Evolutionary conservation across 495 filamentous ascomycete genomes (phyloP).

Genomic region (Sporormia fimetaria): DNA sequence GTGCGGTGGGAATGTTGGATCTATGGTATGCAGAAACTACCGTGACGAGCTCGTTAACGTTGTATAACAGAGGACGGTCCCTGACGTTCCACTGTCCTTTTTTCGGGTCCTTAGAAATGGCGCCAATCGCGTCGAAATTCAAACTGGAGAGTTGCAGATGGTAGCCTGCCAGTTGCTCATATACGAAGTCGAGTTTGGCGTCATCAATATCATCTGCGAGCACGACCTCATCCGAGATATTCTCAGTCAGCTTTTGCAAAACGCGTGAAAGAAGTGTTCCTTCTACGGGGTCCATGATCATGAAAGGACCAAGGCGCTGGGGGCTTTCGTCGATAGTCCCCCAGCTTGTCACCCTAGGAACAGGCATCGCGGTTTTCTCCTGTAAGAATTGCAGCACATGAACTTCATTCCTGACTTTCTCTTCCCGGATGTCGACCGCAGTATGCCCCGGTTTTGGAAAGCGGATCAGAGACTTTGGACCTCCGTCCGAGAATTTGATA

Average conservation of each 20-base stretch:
- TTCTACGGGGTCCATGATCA: conserved; percentile 39
- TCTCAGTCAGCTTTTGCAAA: conserved; percentile 27
- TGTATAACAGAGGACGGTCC: conserved; percentile 33
- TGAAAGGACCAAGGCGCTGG: conserved; percentile 35
- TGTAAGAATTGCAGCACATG: conserved; percentile 30
- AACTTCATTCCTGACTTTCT: conserved; percentile 39
- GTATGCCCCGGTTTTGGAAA: conserved; percentile 30
- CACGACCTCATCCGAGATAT: conserved; percentile 29
- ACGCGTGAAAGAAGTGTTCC: conserved; percentile 30
- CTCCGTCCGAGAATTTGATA: conserved; percentile 30
- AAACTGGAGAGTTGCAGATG: conserved; percentile 35
- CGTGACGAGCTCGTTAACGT: conserved; percentile 36
- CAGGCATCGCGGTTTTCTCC: conserved; percentile 36
- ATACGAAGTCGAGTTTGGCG: conserved; percentile 28
- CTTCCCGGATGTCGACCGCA: conserved; percentile 22
- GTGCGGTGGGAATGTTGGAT: conserved; percentile 30
- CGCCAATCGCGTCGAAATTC: conserved; percentile 32
- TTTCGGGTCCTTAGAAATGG: conserved; percentile 31
- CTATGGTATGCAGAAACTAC: conserved; percentile 30
- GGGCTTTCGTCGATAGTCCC: conserved; percentile 32
- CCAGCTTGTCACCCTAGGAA: conserved; percentile 35
- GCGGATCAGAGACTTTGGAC: conserved; percentile 35
- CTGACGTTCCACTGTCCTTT: conserved; percentile 29
- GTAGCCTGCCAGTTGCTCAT: conserved; percentile 33
- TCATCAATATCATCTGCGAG: conserved; percentile 33